phyloP scores from a whole-genome alignment of 192 early-diverging fungal genomes.

The Umbelopsis sp. region DNA sequence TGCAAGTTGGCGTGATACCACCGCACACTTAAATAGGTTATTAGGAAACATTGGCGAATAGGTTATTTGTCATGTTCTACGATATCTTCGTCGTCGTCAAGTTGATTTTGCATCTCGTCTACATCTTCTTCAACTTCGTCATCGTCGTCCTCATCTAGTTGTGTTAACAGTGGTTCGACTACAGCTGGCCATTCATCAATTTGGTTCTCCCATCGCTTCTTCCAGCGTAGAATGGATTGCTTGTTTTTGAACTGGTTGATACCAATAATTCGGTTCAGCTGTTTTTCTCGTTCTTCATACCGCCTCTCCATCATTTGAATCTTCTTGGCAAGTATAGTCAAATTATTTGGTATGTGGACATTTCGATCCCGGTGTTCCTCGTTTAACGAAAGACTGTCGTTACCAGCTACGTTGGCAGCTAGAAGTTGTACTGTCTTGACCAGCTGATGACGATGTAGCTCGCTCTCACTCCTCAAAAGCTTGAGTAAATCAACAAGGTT shows the following conservation, averaged over 20 bases:
- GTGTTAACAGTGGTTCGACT: neutral
- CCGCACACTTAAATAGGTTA: neutral
- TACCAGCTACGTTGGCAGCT: conserved; percentile 4
- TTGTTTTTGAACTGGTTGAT: neutral
- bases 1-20: neutral
- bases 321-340: neutral
- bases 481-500: neutral
- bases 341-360: neutral
- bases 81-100: neutral
- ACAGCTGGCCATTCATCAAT: neutral
- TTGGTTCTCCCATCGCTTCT: conserved; percentile 10
- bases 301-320: conserved; percentile 7
- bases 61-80: neutral
- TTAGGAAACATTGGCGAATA: neutral
- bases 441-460: neutral
- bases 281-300: conserved; percentile 3
- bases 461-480: neutral
- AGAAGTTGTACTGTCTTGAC: conserved; percentile 4
- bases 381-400: neutral
- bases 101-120: neutral
- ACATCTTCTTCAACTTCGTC: neutral
- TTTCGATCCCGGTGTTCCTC: neutral
- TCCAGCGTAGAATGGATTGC: neutral
- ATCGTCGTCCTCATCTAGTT: neutral
- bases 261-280: conserved; percentile 3